Conservation (phyloP, 1,284 basidiomycete species). For the Cutaneotrichosporon curvatum region DNA sequence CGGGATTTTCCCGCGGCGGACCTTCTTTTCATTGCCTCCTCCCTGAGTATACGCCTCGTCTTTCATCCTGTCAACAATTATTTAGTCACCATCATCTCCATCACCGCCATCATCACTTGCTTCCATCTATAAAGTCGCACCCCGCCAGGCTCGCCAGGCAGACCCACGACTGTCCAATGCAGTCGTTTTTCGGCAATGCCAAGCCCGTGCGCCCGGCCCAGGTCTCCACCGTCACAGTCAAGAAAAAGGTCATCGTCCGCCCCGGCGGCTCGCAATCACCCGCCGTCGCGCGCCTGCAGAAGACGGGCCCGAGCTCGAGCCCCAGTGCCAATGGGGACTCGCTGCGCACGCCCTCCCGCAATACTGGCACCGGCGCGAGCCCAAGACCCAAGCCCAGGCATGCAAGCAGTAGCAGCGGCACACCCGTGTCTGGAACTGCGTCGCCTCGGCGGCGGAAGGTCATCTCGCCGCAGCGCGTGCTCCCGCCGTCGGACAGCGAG, state of each 20-base stretch:
- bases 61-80: no score
- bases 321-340: not conserved
- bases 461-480: conserved; percentile 13
- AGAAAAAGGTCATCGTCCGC: conserved; percentile 13
- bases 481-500: conserved; percentile 12
- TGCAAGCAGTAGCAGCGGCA: not conserved
- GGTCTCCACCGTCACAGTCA: conserved; percentile 22
- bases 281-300: not conserved
- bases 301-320: not conserved
- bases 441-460: conserved; percentile 3
- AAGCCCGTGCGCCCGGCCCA: conserved; percentile 12
- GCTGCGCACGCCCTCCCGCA: no score
- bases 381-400: conserved; percentile 15
- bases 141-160: no score
- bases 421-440: conserved; percentile 1
- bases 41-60: no score
- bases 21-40: no score
- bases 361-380: no score
- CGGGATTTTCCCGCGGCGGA: no score
- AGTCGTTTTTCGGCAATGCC: conserved; percentile 28
- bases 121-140: no score
- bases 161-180: no score
- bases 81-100: no score
- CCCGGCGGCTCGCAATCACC: conserved; percentile 16
- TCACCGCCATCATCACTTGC: no score